Percentiles rank a stretch among this genome's conserved stretches.
These are phyloP conservation scores for Xylariaceae sp. DNA, from an alignment of 2,329 filamentous ascomycete species.

Conservation along the genomic window DNA sequence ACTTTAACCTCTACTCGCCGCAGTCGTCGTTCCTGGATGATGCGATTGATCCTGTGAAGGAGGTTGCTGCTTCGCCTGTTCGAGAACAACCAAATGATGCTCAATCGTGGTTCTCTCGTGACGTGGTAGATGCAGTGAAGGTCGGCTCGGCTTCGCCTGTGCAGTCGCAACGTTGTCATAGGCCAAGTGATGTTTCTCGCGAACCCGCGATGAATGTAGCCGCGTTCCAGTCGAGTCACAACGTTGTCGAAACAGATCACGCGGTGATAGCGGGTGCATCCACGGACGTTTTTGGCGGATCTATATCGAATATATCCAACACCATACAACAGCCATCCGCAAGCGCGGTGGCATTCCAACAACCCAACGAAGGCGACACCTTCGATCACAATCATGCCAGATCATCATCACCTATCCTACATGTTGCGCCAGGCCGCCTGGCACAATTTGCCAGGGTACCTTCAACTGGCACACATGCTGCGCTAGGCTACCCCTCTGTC, in stretches of 20 bases:
- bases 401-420: too few species aligned
- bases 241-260: too few species aligned
- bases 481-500: neutral
- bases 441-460: neutral
- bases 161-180: too few species aligned
- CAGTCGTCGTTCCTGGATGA: conserved; percentile 45
- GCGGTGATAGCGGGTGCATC: too few species aligned
- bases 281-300: too few species aligned
- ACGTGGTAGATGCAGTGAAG: too few species aligned
- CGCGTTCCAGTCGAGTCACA: too few species aligned
- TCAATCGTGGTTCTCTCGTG: too few species aligned
- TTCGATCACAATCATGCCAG: neutral
- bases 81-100: neutral
- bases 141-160: too few species aligned
- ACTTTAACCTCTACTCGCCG: conserved; percentile 54
- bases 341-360: neutral
- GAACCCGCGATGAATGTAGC: too few species aligned
- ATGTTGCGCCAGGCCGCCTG: too few species aligned
- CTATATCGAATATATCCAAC: neutral
- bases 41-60: conserved; percentile 35
- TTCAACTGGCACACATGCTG: neutral
- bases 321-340: conserved; percentile 1
- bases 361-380: neutral
- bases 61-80: conserved; percentile 24
- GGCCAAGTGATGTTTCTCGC: too few species aligned